Percentiles rank a stretch among this genome's conserved stretches.
phyloP scores from a whole-genome alignment of 768 basidiomycete genomes.

The Lentinula guzmanii region DNA sequence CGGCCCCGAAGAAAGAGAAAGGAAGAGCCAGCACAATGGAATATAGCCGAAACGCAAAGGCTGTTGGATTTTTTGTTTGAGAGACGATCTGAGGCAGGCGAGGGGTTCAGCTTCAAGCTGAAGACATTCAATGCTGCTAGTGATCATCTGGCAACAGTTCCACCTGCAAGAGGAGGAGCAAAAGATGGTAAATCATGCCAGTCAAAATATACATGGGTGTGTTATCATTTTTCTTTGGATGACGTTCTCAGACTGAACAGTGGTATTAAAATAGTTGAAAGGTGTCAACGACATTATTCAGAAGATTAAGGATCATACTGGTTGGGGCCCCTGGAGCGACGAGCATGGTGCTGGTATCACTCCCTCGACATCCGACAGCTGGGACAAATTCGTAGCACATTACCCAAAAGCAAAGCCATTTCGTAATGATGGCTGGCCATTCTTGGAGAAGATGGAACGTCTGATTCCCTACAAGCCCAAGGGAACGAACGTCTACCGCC shows the following conservation, averaged over 20 bases:
- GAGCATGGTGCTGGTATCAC: not conserved
- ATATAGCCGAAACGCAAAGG: not conserved
- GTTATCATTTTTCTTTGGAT: not conserved
- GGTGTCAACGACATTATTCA: not conserved
- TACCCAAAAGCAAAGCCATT: constrained; percentile 1
- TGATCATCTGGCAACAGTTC: not conserved
- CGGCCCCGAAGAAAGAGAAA: not conserved
- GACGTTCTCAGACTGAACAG: not conserved
- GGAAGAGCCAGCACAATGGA: not conserved
- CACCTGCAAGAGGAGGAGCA: not conserved
- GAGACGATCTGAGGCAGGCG: not conserved
- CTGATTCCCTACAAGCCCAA: not conserved
- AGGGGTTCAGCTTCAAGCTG: not conserved
- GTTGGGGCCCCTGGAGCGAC: not conserved
- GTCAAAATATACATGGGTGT: not conserved
- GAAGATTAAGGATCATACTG: not conserved
- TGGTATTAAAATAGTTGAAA: not conserved
- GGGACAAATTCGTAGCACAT: not conserved
- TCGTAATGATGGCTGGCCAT: constrained; percentile 3
- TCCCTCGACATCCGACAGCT: not conserved
- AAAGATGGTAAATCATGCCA: not conserved
- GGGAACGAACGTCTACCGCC: not conserved
- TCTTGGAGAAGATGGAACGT: not conserved
- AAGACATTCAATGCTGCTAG: not conserved
- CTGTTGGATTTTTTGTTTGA: not conserved